phyloP scores from a whole-genome alignment of 768 basidiomycete genomes.

The Coprinopsis strossmayeri region DNA sequence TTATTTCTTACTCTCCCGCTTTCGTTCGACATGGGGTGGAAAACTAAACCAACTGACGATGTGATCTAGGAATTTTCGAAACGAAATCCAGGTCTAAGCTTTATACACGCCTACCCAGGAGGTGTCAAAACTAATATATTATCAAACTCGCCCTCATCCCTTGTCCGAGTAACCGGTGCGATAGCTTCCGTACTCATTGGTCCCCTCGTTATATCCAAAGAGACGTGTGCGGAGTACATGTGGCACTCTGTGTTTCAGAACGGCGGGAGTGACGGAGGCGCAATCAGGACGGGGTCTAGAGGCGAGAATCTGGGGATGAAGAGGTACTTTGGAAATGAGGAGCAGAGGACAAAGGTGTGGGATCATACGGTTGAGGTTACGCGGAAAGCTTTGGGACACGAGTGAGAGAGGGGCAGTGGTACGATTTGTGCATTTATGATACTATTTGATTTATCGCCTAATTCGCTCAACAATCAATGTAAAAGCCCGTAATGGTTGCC shows the following conservation, averaged over 20 bases:
- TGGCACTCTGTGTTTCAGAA: constrained; percentile 24
- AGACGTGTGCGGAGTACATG: constrained; percentile 31
- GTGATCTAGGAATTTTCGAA: constrained; percentile 32
- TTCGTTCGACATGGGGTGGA: no score
- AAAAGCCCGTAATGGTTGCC: no score
- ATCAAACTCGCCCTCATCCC: constrained; percentile 19
- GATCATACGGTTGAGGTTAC: constrained; percentile 17
- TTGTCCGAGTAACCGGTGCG: constrained; percentile 16
- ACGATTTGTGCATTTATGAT: no score
- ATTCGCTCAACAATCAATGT: no score
- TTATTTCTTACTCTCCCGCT: neutral
- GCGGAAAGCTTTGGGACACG: no score
- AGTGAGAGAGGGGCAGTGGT: no score
- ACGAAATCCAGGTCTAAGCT: constrained; percentile 29
- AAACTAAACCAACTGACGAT: no score
- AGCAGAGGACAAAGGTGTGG: constrained; percentile 30
- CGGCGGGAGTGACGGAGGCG: constrained; percentile 19
- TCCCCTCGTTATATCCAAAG: constrained; percentile 18
- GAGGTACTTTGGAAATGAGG: constrained; percentile 28
- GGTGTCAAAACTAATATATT: constrained; percentile 28
- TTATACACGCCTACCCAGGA: constrained; percentile 34
- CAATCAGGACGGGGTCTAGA: constrained; percentile 23
- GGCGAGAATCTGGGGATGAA: constrained; percentile 27
- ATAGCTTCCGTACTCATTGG: constrained; percentile 16
- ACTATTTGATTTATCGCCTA: neutral